phyloP scores from a whole-genome alignment of 169 alveolate species.

The Plasmodium blacklocki region DNA sequence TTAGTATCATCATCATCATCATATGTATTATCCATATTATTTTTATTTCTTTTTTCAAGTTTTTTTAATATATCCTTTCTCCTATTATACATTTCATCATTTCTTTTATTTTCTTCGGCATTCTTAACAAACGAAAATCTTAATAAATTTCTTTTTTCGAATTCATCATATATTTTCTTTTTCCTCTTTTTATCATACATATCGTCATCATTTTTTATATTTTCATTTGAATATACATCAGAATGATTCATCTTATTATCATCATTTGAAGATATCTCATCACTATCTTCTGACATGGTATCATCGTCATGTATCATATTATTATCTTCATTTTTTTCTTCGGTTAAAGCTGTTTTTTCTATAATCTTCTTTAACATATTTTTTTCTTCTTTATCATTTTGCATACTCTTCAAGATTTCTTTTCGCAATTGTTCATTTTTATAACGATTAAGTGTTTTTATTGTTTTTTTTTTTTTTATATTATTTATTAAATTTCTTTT shows the following conservation, averaged over 20 bases:
- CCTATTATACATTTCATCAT: slow-evolving; percentile 24
- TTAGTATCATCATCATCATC: neutral
- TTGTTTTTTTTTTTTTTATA: slow-evolving; percentile 51
- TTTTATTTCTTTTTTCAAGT: neutral
- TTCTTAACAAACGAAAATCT: slow-evolving; percentile 60
- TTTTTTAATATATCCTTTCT: slow-evolving; percentile 29
- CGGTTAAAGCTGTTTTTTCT: slow-evolving; percentile 22
- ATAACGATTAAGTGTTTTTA: slow-evolving; percentile 38
- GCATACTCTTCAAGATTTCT: slow-evolving; percentile 34
- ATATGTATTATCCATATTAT: slow-evolving; percentile 2
- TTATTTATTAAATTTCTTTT: slow-evolving; percentile 61
- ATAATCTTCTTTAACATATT: slow-evolving; percentile 26
- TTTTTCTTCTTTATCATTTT: slow-evolving; percentile 59
- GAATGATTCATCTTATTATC: neutral
- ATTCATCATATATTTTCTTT: slow-evolving; percentile 26
- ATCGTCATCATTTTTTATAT: neutral
- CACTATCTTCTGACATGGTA: neutral
- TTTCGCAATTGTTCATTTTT: slow-evolving; percentile 58
- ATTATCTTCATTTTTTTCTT: neutral
- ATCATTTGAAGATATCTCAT: neutral
- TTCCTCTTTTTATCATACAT: neutral
- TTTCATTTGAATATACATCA: neutral
- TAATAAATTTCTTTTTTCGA: slow-evolving; percentile 47
- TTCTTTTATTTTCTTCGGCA: slow-evolving; percentile 49
- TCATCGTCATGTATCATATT: neutral